Evolutionary conservation across 1,284 basidiomycete genomes (phyloP).

Genomic region (Anthracocystis panici-leucophaei): DNA sequence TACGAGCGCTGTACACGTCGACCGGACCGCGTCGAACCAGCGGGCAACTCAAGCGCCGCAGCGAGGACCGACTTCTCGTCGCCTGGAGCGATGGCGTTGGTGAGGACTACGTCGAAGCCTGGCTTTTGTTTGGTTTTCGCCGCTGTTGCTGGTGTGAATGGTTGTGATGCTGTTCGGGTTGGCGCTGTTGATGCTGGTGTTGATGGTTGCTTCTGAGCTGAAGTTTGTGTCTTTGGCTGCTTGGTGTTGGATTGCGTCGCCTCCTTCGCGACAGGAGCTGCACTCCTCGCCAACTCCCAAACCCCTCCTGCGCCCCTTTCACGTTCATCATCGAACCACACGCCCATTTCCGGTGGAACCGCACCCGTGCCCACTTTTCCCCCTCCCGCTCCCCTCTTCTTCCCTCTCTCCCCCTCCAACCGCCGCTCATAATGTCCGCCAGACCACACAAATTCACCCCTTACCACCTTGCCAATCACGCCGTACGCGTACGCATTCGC

Average conservation of each 20-base stretch:
- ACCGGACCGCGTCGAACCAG: conserved; percentile 46
- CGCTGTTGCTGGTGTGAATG: background rate
- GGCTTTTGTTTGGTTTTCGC: conserved; percentile 22
- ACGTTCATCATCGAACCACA: conserved; percentile 34
- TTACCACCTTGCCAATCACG: conserved; percentile 75
- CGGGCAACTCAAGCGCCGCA: conserved; percentile 40
- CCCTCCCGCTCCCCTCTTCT: background rate
- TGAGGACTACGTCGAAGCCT: conserved; percentile 40
- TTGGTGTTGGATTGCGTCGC: background rate
- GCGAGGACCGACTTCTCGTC: conserved; percentile 52
- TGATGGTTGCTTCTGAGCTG: background rate
- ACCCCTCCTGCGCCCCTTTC: conserved; percentile 43
- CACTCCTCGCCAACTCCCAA: conserved; percentile 10
- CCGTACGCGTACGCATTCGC: conserved; percentile 78
- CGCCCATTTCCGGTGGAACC: conserved; percentile 42
- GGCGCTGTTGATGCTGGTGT: background rate
- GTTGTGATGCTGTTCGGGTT: background rate
- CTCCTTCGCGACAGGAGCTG: background rate
- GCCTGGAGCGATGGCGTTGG: conserved; percentile 50
- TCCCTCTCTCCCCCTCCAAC: conserved; percentile 2
- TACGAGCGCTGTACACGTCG: conserved; percentile 30
- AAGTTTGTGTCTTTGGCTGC: background rate
- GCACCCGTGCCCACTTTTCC: conserved; percentile 18
- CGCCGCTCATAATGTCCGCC: conserved; percentile 22
- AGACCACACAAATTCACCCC: conserved; percentile 71